Percentiles rank a stretch among this genome's conserved stretches.
Conservation (phyloP, 2,329 filamentous ascomycete genomes). For the Colletotrichum spaethianum region DNA sequence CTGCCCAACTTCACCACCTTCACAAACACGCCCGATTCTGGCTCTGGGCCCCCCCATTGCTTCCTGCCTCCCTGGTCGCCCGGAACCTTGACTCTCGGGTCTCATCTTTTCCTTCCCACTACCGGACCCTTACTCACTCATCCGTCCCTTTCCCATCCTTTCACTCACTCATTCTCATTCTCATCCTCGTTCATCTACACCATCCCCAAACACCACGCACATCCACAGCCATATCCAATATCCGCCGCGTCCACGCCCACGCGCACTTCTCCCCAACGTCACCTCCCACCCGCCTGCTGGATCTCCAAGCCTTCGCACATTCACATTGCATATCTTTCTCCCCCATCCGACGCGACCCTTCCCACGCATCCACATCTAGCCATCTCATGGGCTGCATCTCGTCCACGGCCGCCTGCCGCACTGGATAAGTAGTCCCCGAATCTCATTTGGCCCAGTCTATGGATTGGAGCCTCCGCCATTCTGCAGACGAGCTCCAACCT, state of each 20-base stretch:
- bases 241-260: conserved; percentile 2
- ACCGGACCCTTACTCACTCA: conserved; percentile 23
- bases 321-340: conserved; percentile 7
- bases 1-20: conserved; percentile 42
- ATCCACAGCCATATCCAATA: conserved; percentile 19
- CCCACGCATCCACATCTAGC: conserved; percentile 1
- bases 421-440: conserved; percentile 19
- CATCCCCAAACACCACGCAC: conserved; percentile 14
- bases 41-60: conserved; percentile 15
- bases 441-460: conserved; percentile 25
- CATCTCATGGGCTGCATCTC: conserved; percentile 36
- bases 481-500: conserved; percentile 32
- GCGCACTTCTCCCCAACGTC: conserved; percentile 13
- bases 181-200: conserved; percentile 19
- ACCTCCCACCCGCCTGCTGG: background rate
- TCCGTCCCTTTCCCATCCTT: conserved; percentile 9
- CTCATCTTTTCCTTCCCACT: conserved; percentile 24
- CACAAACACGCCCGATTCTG: conserved; percentile 36
- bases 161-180: conserved; percentile 20
- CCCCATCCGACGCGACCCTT: conserved; percentile 1
- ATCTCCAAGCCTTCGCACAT: background rate
- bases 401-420: conserved; percentile 12
- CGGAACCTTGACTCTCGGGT: conserved; percentile 26
- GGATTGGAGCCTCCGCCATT: conserved; percentile 32
- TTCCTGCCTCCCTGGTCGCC: conserved; percentile 35